Evolutionary conservation across 768 basidiomycete species (phyloP).

Genomic region (Russula brevipes): DNA sequence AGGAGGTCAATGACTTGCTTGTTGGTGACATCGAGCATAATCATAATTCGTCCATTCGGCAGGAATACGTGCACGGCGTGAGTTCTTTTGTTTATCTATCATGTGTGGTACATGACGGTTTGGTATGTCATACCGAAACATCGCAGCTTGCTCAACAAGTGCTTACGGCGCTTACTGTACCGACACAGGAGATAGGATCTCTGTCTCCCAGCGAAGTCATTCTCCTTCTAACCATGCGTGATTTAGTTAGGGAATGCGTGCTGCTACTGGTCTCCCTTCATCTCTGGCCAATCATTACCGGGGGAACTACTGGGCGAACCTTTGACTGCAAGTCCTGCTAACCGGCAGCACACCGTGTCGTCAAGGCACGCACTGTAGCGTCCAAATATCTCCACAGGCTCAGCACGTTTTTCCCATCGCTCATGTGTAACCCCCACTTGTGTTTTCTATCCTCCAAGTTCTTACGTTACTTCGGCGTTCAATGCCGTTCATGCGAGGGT

Average conservation of each 20-base stretch:
- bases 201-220: constrained; percentile 80
- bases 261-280: constrained; percentile 71
- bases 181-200: constrained; percentile 64
- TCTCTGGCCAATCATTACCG: constrained; percentile 77
- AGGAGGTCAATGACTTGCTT: constrained; percentile 74
- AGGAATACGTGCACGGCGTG: constrained; percentile 76
- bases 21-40: constrained; percentile 91
- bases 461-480: constrained; percentile 80
- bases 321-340: constrained; percentile 57
- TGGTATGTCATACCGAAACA: constrained; percentile 66
- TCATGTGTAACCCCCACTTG: constrained; percentile 89
- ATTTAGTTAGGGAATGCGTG: constrained; percentile 79
- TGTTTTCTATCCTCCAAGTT: constrained; percentile 86
- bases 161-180: constrained; percentile 48
- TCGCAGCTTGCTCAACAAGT: constrained; percentile 54
- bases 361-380: constrained; percentile 77
- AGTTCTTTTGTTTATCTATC: constrained; percentile 25
- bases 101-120: neutral
- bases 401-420: constrained; percentile 89
- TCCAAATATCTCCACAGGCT: constrained; percentile 78
- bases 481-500: constrained; percentile 89
- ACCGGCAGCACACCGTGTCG: constrained; percentile 75
- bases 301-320: constrained; percentile 56
- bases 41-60: constrained; percentile 85
- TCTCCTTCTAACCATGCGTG: constrained; percentile 79